phyloP scores from a whole-genome alignment of 1,284 basidiomycete species.

The Phellinidium pouzarii region DNA sequence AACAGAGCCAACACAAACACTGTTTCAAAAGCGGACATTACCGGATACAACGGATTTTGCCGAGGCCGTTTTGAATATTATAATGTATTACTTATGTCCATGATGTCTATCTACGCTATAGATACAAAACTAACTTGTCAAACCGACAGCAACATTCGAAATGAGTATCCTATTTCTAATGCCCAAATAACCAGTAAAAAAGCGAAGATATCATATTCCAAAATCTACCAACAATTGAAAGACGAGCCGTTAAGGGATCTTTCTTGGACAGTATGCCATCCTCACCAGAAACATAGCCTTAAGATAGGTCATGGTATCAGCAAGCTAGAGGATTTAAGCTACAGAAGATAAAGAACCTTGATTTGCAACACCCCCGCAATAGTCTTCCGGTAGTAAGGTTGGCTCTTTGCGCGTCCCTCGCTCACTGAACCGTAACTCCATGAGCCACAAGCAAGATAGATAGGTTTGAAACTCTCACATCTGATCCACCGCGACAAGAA shows the following conservation, averaged over 20 bases:
- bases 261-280: background rate
- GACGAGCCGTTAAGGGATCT: background rate
- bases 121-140: background rate
- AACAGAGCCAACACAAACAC: background rate
- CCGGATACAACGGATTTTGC: background rate
- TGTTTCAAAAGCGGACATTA: background rate
- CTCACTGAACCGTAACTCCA: constrained; percentile 43
- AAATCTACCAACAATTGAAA: constrained; percentile 5
- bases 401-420: constrained; percentile 60
- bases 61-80: no score
- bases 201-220: constrained; percentile 8
- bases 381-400: constrained; percentile 55
- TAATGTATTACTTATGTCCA: no score
- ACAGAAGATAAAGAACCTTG: constrained; percentile 13
- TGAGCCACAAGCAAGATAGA: constrained; percentile 1
- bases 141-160: background rate
- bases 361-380: constrained; percentile 36
- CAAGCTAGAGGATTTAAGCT: background rate
- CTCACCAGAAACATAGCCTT: constrained; percentile 11
- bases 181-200: constrained; percentile 7
- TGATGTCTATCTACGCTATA: constrained; percentile 1
- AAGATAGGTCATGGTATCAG: background rate
- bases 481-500: constrained; percentile 86
- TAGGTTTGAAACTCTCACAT: constrained; percentile 54
- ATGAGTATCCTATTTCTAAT: background rate